Base-by-base conservation (phyloP, 768 basidiomycete genomes). In the Chalciporus piperatus region DNA sequence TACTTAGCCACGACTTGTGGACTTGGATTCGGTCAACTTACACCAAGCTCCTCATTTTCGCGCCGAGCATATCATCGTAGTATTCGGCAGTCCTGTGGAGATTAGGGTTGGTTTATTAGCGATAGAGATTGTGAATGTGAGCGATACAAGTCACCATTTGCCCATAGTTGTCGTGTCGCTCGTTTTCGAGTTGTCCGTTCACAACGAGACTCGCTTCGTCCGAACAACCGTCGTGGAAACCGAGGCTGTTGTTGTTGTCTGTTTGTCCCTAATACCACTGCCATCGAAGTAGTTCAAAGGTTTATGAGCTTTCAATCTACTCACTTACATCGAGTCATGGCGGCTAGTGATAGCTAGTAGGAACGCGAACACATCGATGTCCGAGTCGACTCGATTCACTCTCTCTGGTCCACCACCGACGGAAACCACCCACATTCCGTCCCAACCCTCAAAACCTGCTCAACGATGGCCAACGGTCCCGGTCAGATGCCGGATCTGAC, bases 31-130 rank as follows among this genome's bases (percentile, higher is more conserved):
- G 41, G 41, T 35, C 45, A 14, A 14, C 28, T 67, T 80, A 92
- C 89, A 90, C 84, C 61, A 92, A 64, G 59, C 73, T 82, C 71
- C 84, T 88, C 58, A 92, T 76, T 80, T 91, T 92, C 53, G 80
- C 73, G 58, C 79, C 77, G 10, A 92, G 72, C 32, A 90, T 82
- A 62, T 87, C 81, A 70, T 92, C 89, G 54, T 81, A 77, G 61
- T 85, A 81, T 65, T 82, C 81, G 38, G 80, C 70, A 16, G 85
- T 87, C 89, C 89, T 91, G 62, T 49, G 40, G 23, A 20, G 20
- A 17, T 19, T 5, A 8, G 10, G 22, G 48, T 22, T 6, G 25
- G 33, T 8, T 7, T 9, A 11, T 52, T 25, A 54, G 59, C 43
- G 30, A 27, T 16, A 8, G 1, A 14, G 16, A 2, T 13, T 22